A percentile compares a stretch with the other conserved stretches of the same genome.
Conservation (phyloP, 2,329 filamentous ascomycete genomes). For the Clonostachys byssicola region DNA sequence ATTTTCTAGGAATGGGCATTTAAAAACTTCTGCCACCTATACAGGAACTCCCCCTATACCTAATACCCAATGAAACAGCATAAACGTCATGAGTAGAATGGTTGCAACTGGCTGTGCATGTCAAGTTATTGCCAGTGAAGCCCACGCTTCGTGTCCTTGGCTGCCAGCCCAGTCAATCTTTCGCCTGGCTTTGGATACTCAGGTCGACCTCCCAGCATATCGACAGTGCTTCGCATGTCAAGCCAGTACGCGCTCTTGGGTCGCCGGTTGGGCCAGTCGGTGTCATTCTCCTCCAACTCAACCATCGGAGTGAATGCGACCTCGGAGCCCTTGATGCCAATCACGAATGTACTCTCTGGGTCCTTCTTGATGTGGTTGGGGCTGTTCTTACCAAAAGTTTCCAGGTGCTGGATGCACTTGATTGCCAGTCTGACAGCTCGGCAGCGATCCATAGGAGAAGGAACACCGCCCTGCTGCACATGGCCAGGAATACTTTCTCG, state of each 20-base stretch:
- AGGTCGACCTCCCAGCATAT: constrained; percentile 76
- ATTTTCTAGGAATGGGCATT: too few relatives aligned
- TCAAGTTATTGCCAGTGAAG: constrained; percentile 6
- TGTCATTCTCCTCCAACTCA: constrained; percentile 76
- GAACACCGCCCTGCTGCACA: constrained; percentile 90
- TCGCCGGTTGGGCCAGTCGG: constrained; percentile 88
- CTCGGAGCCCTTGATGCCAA: constrained; percentile 86
- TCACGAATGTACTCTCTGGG: constrained; percentile 71
- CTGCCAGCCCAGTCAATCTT: constrained; percentile 44
- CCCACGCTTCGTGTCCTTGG: constrained; percentile 60
- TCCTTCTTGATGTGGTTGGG: constrained; percentile 68
- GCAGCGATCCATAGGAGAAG: constrained; percentile 93
- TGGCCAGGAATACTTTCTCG: constrained; percentile 89
- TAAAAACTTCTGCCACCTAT: too few relatives aligned
- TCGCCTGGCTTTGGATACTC: constrained; percentile 43
- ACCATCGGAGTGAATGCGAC: constrained; percentile 85
- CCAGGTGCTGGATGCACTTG: constrained; percentile 89
- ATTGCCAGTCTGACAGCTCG: constrained; percentile 88
- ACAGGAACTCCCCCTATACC: too few relatives aligned
- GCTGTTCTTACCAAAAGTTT: constrained; percentile 65
- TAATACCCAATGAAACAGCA: too few relatives aligned
- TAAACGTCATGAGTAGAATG: too few relatives aligned
- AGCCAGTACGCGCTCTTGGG: constrained; percentile 86
- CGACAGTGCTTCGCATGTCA: constrained; percentile 72
- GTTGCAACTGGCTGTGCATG: too few relatives aligned